Base-by-base conservation (phyloP, 139 green algal species). In the Picochlorum sp. region DNA sequence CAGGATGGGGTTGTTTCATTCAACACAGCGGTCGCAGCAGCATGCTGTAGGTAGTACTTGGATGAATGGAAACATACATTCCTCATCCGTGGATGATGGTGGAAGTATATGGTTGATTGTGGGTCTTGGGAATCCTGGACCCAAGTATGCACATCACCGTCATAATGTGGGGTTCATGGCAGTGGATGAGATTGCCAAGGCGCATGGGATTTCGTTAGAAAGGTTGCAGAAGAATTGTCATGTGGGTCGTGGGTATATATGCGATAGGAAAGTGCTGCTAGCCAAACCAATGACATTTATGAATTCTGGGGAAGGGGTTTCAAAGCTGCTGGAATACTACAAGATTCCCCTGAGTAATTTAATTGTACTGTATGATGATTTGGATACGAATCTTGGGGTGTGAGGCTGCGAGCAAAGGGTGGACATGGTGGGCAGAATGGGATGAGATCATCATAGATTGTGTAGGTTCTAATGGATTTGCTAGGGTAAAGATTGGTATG, bases 381-480 rank as follows among this genome's bases (percentile, higher is more conserved):
- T 98, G 9, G 88, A 95, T 66, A 57, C 78, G 15, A 62, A 75
- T 28, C 55, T 71, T 2, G 88, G 68, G 0, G 62, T 18, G 72
- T 91, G 41, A 72, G 81, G 45, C 68, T 97, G 58, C 70, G 82
- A 10, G 58, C 65, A 16, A 88, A 86, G 49, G 92, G 91, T 5
- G 88, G 90, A 0, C 86, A 95, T 72, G 92, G 91, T 8, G 92
- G 92, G 4, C 92, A 98, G 79, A 98, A 98, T 70, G 92, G 90
- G 41, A 87, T 97, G 72, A 77, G 86, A 41, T 89, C 73, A 75
- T 97, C 62, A 84, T 86, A 5, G 68, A 89, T 49, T 71, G 83
- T 41, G 55, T 95, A n/a, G 30, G 44, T 3, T 72, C n/a, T 8
- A 71, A 84, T 10, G 79, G 84, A 56, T 96, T 96, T 59, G 73